Evolutionary conservation across 225 moss, liverwort and hornwort genomes (phyloP).

Genomic region (Polytrichum commune): DNA sequence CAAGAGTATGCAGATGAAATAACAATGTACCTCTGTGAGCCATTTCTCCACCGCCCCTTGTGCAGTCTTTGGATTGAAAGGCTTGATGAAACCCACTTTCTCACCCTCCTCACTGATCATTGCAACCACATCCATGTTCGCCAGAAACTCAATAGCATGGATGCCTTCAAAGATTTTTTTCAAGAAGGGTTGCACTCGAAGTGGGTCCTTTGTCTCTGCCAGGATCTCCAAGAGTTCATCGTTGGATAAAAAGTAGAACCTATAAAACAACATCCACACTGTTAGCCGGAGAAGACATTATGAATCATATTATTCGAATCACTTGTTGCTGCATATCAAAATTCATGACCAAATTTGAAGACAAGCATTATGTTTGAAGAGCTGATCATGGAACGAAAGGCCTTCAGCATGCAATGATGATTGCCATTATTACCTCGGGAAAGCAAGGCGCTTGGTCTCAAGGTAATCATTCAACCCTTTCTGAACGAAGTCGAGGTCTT

Average conservation of each 20-base stretch:
- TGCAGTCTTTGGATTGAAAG: constrained; percentile 79
- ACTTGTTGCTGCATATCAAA: neutral
- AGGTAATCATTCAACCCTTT: constrained; percentile 67
- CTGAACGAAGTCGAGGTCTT: constrained; percentile 59
- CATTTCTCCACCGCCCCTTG: constrained; percentile 83
- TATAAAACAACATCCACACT: constrained; percentile 1
- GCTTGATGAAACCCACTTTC: constrained; percentile 57
- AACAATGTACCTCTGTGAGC: constrained; percentile 55
- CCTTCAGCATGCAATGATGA: too few relatives aligned
- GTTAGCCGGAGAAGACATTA: too few relatives aligned
- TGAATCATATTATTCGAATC: neutral
- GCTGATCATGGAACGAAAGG: neutral
- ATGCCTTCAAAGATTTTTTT: constrained; percentile 85
- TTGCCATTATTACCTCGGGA: constrained; percentile 26
- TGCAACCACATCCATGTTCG: constrained; percentile 34
- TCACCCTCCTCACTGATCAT: constrained; percentile 88
- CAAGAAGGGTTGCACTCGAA: constrained; percentile 65
- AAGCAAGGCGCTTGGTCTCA: constrained; percentile 62
- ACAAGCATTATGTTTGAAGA: neutral
- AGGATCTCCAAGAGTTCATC: constrained; percentile 78
- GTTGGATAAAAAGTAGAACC: constrained; percentile 79
- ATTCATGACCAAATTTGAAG: neutral
- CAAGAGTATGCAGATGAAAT: too few relatives aligned
- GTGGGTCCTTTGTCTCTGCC: constrained; percentile 64
- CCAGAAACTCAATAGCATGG: constrained; percentile 53